phyloP scores from a whole-genome alignment of 2,329 filamentous ascomycete genomes.

The Colletotrichum sansevieriae region DNA sequence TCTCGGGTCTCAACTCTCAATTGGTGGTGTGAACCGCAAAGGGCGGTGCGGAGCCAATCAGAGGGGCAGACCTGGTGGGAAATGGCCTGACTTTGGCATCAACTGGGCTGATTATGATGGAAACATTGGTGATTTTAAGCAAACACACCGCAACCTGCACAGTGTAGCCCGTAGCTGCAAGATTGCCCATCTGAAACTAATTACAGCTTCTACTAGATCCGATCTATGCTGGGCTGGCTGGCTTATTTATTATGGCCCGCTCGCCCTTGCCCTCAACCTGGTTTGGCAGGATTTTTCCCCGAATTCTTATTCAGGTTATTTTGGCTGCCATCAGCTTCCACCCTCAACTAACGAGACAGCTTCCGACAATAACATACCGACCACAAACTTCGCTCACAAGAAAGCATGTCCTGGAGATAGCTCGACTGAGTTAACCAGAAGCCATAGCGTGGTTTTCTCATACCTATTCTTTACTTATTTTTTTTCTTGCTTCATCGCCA shows the following conservation, averaged over 20 bases:
- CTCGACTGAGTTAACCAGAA: too few species aligned
- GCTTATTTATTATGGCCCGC: conserved; percentile 10
- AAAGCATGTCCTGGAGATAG: too few species aligned
- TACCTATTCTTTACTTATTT: too few species aligned
- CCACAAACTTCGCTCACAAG: too few species aligned
- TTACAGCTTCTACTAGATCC: conserved; percentile 24
- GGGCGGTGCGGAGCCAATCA: conserved; percentile 36
- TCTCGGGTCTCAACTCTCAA: conserved; percentile 28
- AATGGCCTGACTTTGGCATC: conserved; percentile 41
- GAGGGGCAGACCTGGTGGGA: conserved; percentile 28
- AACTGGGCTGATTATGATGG: conserved; percentile 42
- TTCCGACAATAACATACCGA: too few species aligned
- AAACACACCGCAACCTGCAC: conserved; percentile 32
- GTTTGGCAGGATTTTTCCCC: too few species aligned
- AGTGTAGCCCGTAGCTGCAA: conserved; percentile 15
- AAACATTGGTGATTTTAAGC: conserved; percentile 30
- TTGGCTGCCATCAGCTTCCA: too few species aligned
- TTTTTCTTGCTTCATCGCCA: background rate
- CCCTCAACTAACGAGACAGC: too few species aligned
- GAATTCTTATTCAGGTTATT: background rate
- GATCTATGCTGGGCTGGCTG: background rate
- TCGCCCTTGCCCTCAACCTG: background rate
- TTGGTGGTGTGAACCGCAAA: conserved; percentile 35
- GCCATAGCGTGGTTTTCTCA: too few species aligned
- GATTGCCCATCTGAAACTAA: conserved; percentile 35